Evolutionary conservation across 345 rosid genomes (phyloP), one percentile per base, ranked within the genome.

Genomic region (Limnanthes douglasii): DNA sequence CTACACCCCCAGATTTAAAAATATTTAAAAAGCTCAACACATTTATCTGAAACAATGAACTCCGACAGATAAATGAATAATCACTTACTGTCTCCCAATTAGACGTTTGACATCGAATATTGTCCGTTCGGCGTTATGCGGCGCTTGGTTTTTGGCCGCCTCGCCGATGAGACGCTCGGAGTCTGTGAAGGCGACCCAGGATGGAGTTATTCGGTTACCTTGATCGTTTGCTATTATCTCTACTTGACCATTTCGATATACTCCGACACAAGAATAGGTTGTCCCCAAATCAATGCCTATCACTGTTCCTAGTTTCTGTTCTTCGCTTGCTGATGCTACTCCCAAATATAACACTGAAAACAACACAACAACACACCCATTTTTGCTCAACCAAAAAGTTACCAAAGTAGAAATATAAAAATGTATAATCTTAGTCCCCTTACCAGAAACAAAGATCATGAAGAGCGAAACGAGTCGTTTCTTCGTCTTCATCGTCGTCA

Each of bases 151-250:
- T 90, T 88, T 88, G 16, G 95, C 97, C 43, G 97, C 97, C 57
- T 88, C 95, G 50, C 97, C 97, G 1, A 88, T 83, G 43, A 88
- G 54, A 57, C 97, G 79, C 71, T 88, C 97, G 11, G 63, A 40
- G 35, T 88, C 97, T 0, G 97, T 83, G 75, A 88, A 88, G 42
- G 61, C 97, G 6, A 88, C 97, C 97, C 95, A 88, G 0, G 97
- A 88, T 11, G 97, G 97, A 29, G 97, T 88, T 30, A 88, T 83
- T 59, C 95, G 85, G 63, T 88, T 88, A 11, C 97, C 95, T 57
- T 88, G 97, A 61, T 88, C 97, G 46, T 88, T 88, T 26, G 97
- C 95, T 61, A 88, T 83, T 58, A 88, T 88, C 39, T 88, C 97
- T 0, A 88, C 97, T 51, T 88, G 93, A 21, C 97, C 97, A 18